phyloP scores from a whole-genome alignment of 2,329 filamentous ascomycete genomes.

The Fusarium subglutinans region DNA sequence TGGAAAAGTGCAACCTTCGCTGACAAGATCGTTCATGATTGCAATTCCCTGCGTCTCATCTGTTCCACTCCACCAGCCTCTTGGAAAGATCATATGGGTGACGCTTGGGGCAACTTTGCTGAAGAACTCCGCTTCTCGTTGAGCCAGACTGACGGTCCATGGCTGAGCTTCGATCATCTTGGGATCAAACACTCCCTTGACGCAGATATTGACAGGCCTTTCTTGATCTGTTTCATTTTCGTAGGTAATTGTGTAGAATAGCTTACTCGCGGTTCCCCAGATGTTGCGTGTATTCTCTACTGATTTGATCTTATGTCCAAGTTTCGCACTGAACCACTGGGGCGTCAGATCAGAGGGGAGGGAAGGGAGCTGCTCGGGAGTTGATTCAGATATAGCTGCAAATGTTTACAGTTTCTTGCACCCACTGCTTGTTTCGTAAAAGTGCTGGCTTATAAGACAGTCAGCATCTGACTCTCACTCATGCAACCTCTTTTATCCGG shows the following conservation, averaged over 20 bases:
- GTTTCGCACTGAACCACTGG: slow-evolving; percentile 38
- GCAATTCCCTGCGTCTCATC: slow-evolving; percentile 50
- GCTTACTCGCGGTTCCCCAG: slow-evolving; percentile 43
- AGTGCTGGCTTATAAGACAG: background rate
- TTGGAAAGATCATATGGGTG: slow-evolving; percentile 46
- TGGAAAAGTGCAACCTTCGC: slow-evolving; percentile 48
- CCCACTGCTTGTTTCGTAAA: background rate
- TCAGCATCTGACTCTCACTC: background rate
- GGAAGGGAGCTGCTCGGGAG: slow-evolving; percentile 25
- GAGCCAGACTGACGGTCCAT: slow-evolving; percentile 42
- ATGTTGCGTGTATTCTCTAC: slow-evolving; percentile 40
- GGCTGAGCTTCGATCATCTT: slow-evolving; percentile 43
- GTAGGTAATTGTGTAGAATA: slow-evolving; percentile 44
- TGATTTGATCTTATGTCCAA: slow-evolving; percentile 33
- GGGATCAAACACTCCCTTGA: slow-evolving; percentile 53
- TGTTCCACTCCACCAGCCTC: slow-evolving; percentile 49
- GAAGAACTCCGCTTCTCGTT: slow-evolving; percentile 52
- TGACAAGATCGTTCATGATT: slow-evolving; percentile 49
- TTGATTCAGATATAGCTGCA: slow-evolving; percentile 6
- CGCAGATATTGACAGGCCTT: slow-evolving; percentile 40
- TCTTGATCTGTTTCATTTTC: slow-evolving; percentile 32
- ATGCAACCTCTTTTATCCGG: background rate
- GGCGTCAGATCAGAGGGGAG: slow-evolving; percentile 35
- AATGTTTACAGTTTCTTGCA: background rate
- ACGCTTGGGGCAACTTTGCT: slow-evolving; percentile 46